phyloP scores from a whole-genome alignment of 345 rosid species.

The Arabis alpina region DNA sequence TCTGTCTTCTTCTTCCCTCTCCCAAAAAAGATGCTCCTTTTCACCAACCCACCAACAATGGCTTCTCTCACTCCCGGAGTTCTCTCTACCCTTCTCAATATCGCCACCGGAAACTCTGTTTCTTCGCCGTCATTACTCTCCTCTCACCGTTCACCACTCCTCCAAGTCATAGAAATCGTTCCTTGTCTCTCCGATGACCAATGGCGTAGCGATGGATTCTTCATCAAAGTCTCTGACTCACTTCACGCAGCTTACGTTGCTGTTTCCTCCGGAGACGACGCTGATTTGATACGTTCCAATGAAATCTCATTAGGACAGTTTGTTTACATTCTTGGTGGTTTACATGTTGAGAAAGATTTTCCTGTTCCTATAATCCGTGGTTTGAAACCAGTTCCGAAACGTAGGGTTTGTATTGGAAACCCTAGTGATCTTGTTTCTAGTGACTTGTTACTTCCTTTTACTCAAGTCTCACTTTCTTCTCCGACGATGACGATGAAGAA shows the following conservation, averaged over 20 bases:
- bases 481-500: neutral
- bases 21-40: conserved; percentile 23
- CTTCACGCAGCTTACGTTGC: conserved; percentile 58
- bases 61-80: conserved; percentile 58
- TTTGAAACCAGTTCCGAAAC: conserved; percentile 49
- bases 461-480: conserved; percentile 11
- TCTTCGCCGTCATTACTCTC: conserved; percentile 32
- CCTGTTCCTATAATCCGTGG: conserved; percentile 59
- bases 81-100: conserved; percentile 52
- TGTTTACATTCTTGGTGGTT: conserved; percentile 48
- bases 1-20: conserved; percentile 27
- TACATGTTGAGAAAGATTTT: conserved; percentile 47
- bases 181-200: conserved; percentile 54
- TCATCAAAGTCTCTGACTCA: conserved; percentile 62
- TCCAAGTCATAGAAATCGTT: conserved; percentile 59
- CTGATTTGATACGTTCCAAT: conserved; percentile 54
- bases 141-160: conserved; percentile 52
- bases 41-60: conserved; percentile 33
- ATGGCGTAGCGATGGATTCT: conserved; percentile 56
- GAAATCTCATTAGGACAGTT: conserved; percentile 59
- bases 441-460: conserved; percentile 41
- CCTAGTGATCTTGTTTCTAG: conserved; percentile 53
- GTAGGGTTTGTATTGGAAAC: conserved; percentile 52
- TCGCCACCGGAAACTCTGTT: conserved; percentile 41
- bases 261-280: conserved; percentile 44